phyloP scores from a whole-genome alignment of 169 alveolate genomes.

The Babesia gibsoni region DNA sequence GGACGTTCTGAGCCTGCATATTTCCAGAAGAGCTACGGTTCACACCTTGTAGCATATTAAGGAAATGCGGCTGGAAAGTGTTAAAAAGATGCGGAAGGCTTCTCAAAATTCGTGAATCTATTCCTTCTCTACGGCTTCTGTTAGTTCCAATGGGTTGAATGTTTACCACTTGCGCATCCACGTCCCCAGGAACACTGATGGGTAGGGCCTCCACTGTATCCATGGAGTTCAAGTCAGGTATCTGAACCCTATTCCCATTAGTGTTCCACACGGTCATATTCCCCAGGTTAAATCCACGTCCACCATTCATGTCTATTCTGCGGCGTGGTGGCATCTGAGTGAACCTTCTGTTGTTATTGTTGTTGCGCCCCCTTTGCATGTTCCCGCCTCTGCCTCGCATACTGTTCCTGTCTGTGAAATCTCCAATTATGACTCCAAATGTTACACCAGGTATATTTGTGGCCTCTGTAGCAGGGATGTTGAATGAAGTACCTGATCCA shows the following conservation, averaged over 20 bases:
- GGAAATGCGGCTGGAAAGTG: conserved; percentile 21
- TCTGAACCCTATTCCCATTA: background rate
- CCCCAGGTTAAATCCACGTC: conserved; percentile 1
- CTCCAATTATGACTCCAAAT: conserved; percentile 47
- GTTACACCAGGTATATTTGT: conserved; percentile 26
- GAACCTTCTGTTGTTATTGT: conserved; percentile 14
- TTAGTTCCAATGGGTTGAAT: background rate
- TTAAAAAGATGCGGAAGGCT: conserved; percentile 50
- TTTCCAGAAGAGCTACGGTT: background rate
- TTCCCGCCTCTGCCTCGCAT: background rate
- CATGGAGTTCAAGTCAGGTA: background rate
- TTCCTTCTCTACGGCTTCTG: background rate
- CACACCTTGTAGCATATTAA: conserved; percentile 16
- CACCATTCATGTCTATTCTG: conserved; percentile 1
- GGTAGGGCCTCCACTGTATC: background rate
- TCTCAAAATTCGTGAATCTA: conserved; percentile 34
- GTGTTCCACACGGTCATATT: conserved; percentile 21
- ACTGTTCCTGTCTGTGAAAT: conserved; percentile 2
- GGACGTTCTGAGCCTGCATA: background rate
- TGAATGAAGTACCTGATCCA: no score
- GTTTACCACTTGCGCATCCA: background rate
- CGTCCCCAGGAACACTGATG: background rate
- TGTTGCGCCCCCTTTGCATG: background rate
- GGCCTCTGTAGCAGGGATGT: no score
- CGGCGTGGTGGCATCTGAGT: background rate